These are phyloP conservation scores for Sporothrix humicola DNA, from an alignment of 2,329 filamentous ascomycete genomes.

Conservation along the genomic window DNA sequence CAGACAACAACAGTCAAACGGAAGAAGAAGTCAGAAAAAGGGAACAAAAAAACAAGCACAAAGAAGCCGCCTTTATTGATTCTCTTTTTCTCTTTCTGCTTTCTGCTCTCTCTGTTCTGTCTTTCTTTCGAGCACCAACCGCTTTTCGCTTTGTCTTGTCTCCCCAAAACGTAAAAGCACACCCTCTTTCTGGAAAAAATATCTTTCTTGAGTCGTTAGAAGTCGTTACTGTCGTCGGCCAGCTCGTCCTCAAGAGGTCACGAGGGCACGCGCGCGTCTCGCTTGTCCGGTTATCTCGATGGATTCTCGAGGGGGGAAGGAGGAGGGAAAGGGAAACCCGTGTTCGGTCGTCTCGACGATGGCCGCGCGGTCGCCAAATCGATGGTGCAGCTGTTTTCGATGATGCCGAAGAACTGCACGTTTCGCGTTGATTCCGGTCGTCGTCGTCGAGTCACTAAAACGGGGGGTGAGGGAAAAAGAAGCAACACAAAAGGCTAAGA, in stretches of 20 bases:
- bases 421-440: constrained; percentile 11
- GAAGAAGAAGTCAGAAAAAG: not conserved
- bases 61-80: constrained; percentile 29
- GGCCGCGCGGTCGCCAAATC: not conserved
- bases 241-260: not conserved
- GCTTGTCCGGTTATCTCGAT: not conserved
- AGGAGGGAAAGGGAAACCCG: not conserved
- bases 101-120: not conserved
- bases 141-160: constrained; percentile 26
- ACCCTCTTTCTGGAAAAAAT: constrained; percentile 6
- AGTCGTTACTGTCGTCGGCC: not conserved
- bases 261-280: not conserved
- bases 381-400: not conserved
- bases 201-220: constrained; percentile 3
- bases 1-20: constrained; percentile 8
- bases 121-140: constrained; percentile 16
- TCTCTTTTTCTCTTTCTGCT: constrained; percentile 19
- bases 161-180: constrained; percentile 12
- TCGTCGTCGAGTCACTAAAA: constrained; percentile 10
- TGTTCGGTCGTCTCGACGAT: constrained; percentile 14
- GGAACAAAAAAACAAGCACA: constrained; percentile 20
- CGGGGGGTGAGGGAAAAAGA: not conserved
- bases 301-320: not conserved
- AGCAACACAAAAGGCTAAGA: not conserved
- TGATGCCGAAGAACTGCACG: not conserved